Conservation (phyloP, 1,284 basidiomycete species). For the Apiotrichum veenhuisii region DNA sequence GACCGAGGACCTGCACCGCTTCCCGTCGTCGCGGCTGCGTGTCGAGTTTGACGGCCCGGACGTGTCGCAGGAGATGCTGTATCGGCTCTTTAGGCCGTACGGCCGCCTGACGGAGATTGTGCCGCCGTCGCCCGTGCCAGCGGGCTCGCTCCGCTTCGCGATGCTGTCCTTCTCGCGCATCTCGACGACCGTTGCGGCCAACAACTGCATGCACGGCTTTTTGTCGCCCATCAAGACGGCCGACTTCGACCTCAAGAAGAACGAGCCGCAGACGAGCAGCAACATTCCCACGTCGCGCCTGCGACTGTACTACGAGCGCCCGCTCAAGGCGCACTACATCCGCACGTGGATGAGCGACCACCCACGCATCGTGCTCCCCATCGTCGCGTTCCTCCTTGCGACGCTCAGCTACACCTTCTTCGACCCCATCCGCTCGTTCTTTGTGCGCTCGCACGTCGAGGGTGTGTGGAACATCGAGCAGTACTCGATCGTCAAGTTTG, state of each 20-base stretch:
- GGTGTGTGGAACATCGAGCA: constrained; percentile 69
- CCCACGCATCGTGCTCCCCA: constrained; percentile 79
- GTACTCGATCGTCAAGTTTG: constrained; percentile 40
- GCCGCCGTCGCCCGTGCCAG: constrained; percentile 60
- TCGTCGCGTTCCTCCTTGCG: constrained; percentile 81
- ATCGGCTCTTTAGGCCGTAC: constrained; percentile 59
- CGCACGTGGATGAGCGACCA: constrained; percentile 80
- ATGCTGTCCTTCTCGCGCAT: constrained; percentile 62
- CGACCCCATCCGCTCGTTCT: constrained; percentile 82
- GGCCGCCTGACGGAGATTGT: constrained; percentile 71
- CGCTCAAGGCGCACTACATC: constrained; percentile 71
- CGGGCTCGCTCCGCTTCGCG: constrained; percentile 65
- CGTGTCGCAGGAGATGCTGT: constrained; percentile 63
- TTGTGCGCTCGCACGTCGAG: constrained; percentile 75
- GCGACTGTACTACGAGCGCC: constrained; percentile 65
- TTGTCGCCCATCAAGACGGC: constrained; percentile 49
- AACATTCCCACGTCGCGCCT: constrained; percentile 56
- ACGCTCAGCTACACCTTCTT: constrained; percentile 89
- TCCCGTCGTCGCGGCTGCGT: constrained; percentile 66
- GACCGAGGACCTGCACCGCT: constrained; percentile 84
- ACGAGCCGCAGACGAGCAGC: neutral
- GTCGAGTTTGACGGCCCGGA: constrained; percentile 85
- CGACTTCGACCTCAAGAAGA: constrained; percentile 32
- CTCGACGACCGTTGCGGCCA: constrained; percentile 72
- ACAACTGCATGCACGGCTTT: constrained; percentile 78